Conservation (phyloP, 352 stramenopile species). For the Phytophthora fragariaefolia region DNA sequence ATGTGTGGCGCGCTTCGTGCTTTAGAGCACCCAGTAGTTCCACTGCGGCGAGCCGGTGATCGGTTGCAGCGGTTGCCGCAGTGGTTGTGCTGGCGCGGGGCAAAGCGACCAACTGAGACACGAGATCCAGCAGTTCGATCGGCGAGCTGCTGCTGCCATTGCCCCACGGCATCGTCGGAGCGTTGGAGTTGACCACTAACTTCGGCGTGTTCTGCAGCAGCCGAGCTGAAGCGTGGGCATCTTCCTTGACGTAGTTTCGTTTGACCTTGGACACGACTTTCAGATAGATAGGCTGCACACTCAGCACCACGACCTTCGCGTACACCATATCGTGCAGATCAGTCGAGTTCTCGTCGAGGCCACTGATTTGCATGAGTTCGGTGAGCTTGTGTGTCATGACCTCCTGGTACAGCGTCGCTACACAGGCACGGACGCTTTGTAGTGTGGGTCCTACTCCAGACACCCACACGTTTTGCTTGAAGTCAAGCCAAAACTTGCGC, state of each 20-base stretch:
- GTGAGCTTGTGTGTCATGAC: conserved; percentile 43
- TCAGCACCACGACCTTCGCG: conserved; percentile 39
- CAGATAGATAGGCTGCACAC: conserved; percentile 48
- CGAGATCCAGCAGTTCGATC: conserved; percentile 40
- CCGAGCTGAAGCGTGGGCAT: conserved; percentile 31
- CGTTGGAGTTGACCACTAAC: conserved; percentile 26
- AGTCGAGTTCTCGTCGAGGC: conserved; percentile 42
- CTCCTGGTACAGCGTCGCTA: conserved; percentile 42
- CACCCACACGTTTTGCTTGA: conserved; percentile 49
- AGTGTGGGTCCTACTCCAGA: conserved; percentile 27
- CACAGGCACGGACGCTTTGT: conserved; percentile 37
- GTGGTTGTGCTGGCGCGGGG: conserved; percentile 16
- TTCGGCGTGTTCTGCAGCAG: conserved; percentile 24
- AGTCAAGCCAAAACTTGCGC: conserved; percentile 58
- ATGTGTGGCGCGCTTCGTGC: conserved; percentile 26
- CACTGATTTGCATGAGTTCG: conserved; percentile 57
- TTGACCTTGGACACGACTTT: conserved; percentile 50
- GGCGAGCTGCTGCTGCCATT: conserved; percentile 38
- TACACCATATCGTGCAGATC: conserved; percentile 46
- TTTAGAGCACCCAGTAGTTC: conserved; percentile 29
- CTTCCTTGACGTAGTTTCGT: conserved; percentile 37
- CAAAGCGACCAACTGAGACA: conserved; percentile 31
- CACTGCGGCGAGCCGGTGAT: conserved; percentile 32
- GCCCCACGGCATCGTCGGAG: conserved; percentile 26
- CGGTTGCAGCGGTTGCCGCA: conserved; percentile 20